Evolutionary conservation across 1,139 yeast species (phyloP).

Genomic region (Nadsonia commutata): DNA sequence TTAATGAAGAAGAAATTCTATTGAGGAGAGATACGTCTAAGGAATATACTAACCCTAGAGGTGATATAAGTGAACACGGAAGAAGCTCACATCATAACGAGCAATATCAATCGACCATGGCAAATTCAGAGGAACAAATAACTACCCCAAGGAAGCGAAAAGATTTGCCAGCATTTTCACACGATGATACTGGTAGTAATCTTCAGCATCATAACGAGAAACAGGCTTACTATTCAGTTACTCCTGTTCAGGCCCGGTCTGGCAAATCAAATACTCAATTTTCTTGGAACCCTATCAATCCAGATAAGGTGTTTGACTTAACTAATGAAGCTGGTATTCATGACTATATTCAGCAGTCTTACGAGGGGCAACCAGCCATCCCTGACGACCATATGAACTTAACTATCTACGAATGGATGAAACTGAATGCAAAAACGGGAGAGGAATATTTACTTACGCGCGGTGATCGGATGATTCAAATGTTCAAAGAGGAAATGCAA

Average conservation of each 20-base stretch:
- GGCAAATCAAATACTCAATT: not conserved
- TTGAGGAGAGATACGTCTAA: not conserved
- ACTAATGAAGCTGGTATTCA: slow-evolving; percentile 30
- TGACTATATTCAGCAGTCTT: slow-evolving; percentile 20
- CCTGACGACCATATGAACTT: slow-evolving; percentile 55
- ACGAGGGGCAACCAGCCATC: slow-evolving; percentile 25
- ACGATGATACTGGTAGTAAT: too few relatives aligned
- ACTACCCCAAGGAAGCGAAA: not conserved
- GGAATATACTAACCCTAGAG: slow-evolving; percentile 1
- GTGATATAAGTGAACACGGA: not conserved
- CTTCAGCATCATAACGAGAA: too few relatives aligned
- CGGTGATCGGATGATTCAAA: slow-evolving; percentile 21
- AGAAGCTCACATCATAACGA: slow-evolving; percentile 1
- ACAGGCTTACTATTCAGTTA: too few relatives aligned
- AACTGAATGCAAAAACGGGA: slow-evolving; percentile 25
- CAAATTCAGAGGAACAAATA: not conserved
- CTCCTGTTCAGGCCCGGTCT: too few relatives aligned
- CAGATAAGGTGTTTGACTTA: slow-evolving; percentile 23
- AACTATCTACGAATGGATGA: slow-evolving; percentile 61
- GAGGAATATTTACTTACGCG: slow-evolving; percentile 19
- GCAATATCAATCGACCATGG: slow-evolving; percentile 4
- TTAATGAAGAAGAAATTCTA: not conserved
- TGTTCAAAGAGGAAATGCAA: slow-evolving; percentile 16
- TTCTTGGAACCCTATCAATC: slow-evolving; percentile 18
- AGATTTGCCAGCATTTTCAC: not conserved